A percentile compares a stretch with the other conserved stretches of the same genome.
Evolutionary conservation across 768 basidiomycete species (phyloP).

Genomic region (Kwoniella mangroviensis): DNA sequence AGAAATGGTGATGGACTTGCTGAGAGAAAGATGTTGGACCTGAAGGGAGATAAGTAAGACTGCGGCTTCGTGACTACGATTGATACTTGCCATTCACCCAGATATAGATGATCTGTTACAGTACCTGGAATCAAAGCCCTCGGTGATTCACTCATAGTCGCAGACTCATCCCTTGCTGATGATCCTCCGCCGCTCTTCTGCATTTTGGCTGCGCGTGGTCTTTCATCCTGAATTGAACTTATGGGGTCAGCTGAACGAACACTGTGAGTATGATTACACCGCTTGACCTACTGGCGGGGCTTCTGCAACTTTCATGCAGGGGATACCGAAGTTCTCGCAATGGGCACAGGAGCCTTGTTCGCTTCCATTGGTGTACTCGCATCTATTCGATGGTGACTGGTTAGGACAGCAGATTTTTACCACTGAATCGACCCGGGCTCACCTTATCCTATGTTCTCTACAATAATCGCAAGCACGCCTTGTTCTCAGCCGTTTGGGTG

Average conservation of each 20-base stretch:
- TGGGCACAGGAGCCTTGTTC: slow-evolving; percentile 6
- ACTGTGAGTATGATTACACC: too few relatives aligned
- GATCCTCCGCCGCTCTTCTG: background rate
- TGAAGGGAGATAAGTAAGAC: slow-evolving; percentile 1
- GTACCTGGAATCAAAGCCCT: background rate
- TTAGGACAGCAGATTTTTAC: background rate
- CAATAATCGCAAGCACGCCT: slow-evolving; percentile 21
- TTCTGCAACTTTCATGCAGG: slow-evolving; percentile 7
- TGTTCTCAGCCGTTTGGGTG: slow-evolving; percentile 14
- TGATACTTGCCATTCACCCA: background rate
- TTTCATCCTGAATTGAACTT: background rate
- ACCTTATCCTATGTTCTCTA: slow-evolving; percentile 17
- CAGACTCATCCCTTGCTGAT: background rate
- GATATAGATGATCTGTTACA: background rate
- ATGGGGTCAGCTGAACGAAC: background rate
- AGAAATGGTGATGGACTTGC: slow-evolving; percentile 12
- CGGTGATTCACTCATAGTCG: background rate
- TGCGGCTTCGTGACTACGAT: background rate
- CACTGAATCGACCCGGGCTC: background rate
- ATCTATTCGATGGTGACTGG: background rate
- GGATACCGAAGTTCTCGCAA: slow-evolving; percentile 9
- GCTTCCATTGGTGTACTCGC: background rate
- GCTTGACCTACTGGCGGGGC: slow-evolving; percentile 4
- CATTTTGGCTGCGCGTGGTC: background rate
- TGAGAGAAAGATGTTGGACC: slow-evolving; percentile 15